phyloP scores from a whole-genome alignment of 257 asterid genomes.

The Petunia secreta region DNA sequence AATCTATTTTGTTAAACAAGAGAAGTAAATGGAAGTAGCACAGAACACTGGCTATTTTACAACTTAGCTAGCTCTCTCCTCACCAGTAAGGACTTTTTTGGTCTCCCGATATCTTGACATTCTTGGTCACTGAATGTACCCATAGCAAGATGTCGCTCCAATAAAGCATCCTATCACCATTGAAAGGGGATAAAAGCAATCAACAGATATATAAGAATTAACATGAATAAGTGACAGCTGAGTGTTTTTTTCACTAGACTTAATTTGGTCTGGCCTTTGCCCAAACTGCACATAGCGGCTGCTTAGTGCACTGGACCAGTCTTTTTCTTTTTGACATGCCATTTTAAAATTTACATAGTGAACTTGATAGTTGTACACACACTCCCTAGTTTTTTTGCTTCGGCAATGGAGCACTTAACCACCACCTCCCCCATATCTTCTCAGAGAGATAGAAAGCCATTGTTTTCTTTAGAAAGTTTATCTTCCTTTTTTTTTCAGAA shows the following conservation, averaged over 20 bases:
- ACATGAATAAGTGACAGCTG: background rate
- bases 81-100: slow-evolving; percentile 72
- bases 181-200: background rate
- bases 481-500: background rate
- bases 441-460: slow-evolving; percentile 3
- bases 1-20: background rate
- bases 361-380: background rate
- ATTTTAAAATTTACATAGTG: too few species aligned
- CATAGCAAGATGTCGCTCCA: slow-evolving; percentile 70
- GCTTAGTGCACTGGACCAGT: too few species aligned
- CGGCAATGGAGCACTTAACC: background rate
- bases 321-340: background rate
- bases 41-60: slow-evolving; percentile 7
- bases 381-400: background rate
- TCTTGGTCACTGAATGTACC: slow-evolving; percentile 59
- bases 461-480: slow-evolving; percentile 1
- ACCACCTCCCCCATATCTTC: background rate
- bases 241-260: background rate
- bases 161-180: slow-evolving; percentile 57
- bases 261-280: background rate
- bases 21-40: background rate
- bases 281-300: background rate
- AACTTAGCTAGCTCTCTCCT: background rate
- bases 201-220: background rate
- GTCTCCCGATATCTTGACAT: slow-evolving; percentile 55